phyloP scores from a whole-genome alignment of 164 flowering plant genomes.

The Santalum album region DNA sequence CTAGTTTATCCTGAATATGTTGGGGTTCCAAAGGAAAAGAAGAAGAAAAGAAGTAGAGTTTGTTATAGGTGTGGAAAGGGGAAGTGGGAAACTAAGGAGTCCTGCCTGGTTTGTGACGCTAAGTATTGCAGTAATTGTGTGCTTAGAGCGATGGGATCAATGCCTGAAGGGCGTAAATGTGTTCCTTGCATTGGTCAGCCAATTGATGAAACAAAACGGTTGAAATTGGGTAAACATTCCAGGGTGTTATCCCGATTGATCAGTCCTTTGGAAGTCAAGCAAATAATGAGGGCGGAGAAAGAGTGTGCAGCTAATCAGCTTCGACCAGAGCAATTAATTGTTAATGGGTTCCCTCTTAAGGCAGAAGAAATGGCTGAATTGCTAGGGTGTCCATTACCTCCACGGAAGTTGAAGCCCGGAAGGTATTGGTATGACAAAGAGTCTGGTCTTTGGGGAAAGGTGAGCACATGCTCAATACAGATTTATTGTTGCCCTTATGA shows the following conservation, averaged over 20 bases:
- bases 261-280: slow-evolving; percentile 83
- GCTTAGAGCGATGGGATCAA: slow-evolving; percentile 98
- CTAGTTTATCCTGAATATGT: slow-evolving; percentile 42
- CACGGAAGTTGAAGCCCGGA: slow-evolving; percentile 83
- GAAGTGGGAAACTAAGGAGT: slow-evolving; percentile 88
- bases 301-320: slow-evolving; percentile 97
- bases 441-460: slow-evolving; percentile 98
- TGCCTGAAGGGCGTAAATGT: slow-evolving; percentile 99
- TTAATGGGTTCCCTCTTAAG: slow-evolving; percentile 64
- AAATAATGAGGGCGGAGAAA: slow-evolving; percentile 92
- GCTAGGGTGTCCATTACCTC: slow-evolving; percentile 74
- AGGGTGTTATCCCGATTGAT: slow-evolving; percentile 66
- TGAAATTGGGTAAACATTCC: slow-evolving; percentile 62
- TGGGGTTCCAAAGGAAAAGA: slow-evolving; percentile 44
- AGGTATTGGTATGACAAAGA: slow-evolving; percentile 98
- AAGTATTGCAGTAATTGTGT: slow-evolving; percentile 87
- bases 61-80: slow-evolving; percentile 79
- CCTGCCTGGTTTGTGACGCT: slow-evolving; percentile 81
- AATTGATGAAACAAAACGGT: slow-evolving; percentile 74
- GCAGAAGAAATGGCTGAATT: slow-evolving; percentile 87
- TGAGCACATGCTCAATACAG: slow-evolving; percentile 13
- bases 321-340: slow-evolving; percentile 89
- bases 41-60: slow-evolving; percentile 39
- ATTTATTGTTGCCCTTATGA: background rate
- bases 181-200: slow-evolving; percentile 85